Conservation (phyloP, 106 monocot genomes). For the Dendrobium catenatum region DNA sequence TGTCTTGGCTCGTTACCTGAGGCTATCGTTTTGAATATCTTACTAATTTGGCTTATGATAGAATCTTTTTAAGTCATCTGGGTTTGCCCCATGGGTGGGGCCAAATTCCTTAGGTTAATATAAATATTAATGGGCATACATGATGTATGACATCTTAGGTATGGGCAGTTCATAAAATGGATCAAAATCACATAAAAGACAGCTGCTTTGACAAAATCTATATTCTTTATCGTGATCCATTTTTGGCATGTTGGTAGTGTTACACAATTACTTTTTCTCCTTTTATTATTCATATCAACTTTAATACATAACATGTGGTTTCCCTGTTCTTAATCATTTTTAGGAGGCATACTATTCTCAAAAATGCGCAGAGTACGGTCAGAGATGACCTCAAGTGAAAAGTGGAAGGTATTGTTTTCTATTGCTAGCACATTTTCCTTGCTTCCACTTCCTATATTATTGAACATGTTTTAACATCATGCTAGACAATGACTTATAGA, state of each 20-base stretch:
- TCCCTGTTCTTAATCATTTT: slow-evolving; percentile 11
- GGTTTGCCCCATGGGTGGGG: background rate
- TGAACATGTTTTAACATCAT: background rate
- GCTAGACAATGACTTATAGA: background rate
- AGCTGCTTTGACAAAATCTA: too few relatives aligned
- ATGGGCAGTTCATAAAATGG: too few relatives aligned
- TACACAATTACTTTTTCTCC: background rate
- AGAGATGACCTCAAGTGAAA: slow-evolving; percentile 82
- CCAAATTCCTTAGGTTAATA: too few relatives aligned
- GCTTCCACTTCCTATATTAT: background rate
- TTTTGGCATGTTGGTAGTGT: background rate
- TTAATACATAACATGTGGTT: background rate
- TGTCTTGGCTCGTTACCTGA: background rate
- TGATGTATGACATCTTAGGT: too few relatives aligned
- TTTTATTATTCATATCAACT: background rate
- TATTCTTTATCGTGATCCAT: background rate
- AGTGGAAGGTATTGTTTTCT: slow-evolving; percentile 70
- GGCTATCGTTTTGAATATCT: background rate
- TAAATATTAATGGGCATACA: too few relatives aligned
- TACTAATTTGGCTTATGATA: background rate
- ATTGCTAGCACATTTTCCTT: background rate
- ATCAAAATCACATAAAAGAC: too few relatives aligned
- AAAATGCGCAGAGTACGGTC: slow-evolving; percentile 92
- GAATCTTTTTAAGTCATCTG: background rate
- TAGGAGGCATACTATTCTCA: slow-evolving; percentile 62